Evolutionary conservation across 805 yeast genomes (phyloP).

Genomic region (Pichia scutulata): DNA sequence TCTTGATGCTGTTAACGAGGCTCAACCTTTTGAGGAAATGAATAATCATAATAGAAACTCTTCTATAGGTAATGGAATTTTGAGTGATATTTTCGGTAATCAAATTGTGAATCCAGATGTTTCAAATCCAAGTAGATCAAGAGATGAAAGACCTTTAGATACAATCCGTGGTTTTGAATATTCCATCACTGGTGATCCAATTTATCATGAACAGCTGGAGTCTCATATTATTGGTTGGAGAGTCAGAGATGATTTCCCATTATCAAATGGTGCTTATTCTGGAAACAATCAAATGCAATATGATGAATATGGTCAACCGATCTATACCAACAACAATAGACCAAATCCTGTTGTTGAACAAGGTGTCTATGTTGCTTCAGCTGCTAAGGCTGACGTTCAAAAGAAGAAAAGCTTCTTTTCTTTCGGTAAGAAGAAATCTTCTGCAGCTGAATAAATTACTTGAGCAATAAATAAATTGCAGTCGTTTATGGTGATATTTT

Average conservation of each 20-base stretch:
- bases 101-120: slow-evolving; percentile 73
- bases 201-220: slow-evolving; percentile 76
- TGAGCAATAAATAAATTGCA: neutral
- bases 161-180: slow-evolving; percentile 92
- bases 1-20: slow-evolving; percentile 86
- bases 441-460: neutral
- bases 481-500: neutral
- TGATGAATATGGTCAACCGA: slow-evolving; percentile 33
- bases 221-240: slow-evolving; percentile 76
- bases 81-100: slow-evolving; percentile 81
- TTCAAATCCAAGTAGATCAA: slow-evolving; percentile 85
- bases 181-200: slow-evolving; percentile 82
- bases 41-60: slow-evolving; percentile 29
- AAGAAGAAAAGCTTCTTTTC: slow-evolving; percentile 85
- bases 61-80: slow-evolving; percentile 34
- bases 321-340: slow-evolving; percentile 22
- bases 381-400: slow-evolving; percentile 36
- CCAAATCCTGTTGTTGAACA: slow-evolving; percentile 17
- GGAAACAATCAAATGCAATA: slow-evolving; percentile 23
- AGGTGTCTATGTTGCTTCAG: slow-evolving; percentile 42
- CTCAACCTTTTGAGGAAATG: slow-evolving; percentile 84
- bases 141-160: slow-evolving; percentile 96
- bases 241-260: slow-evolving; percentile 71
- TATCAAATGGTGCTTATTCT: slow-evolving; percentile 34
- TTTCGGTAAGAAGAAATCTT: slow-evolving; percentile 32